Conservation (phyloP, 2,329 filamentous ascomycete genomes). For the Penicillium freii region DNA sequence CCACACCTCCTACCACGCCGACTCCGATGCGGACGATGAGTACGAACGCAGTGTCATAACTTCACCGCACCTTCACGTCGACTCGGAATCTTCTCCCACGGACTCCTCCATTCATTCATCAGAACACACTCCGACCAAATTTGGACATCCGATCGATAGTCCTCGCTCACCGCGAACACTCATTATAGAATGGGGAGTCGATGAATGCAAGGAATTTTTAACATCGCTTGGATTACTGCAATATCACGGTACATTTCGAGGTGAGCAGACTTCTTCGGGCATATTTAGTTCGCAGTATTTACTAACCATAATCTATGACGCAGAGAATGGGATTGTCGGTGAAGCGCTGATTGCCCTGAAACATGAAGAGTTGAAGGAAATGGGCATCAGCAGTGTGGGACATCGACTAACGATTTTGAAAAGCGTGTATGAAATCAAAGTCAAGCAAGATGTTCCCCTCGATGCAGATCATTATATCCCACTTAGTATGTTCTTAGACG, state of each 20-base stretch:
- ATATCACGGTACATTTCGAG: constrained; percentile 79
- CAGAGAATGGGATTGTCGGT: constrained; percentile 92
- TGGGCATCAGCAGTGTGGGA: constrained; percentile 88
- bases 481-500: constrained; percentile 62
- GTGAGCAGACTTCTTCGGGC: constrained; percentile 53
- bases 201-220: constrained; percentile 89
- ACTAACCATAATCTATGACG: background rate
- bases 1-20: constrained; percentile 56
- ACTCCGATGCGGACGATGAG: constrained; percentile 65
- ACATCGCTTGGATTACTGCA: constrained; percentile 74
- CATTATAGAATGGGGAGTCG: constrained; percentile 65
- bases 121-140: constrained; percentile 63
- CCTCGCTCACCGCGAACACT: constrained; percentile 55
- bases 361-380: constrained; percentile 91
- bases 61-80: constrained; percentile 55
- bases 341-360: constrained; percentile 84
- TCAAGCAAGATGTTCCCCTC: constrained; percentile 85
- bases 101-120: constrained; percentile 59
- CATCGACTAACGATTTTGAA: constrained; percentile 94
- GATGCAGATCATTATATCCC: constrained; percentile 94
- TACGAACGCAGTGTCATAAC: constrained; percentile 61
- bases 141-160: constrained; percentile 52
- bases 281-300: background rate
- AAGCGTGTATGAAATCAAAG: constrained; percentile 93
- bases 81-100: constrained; percentile 57